phyloP scores from a whole-genome alignment of 2,329 filamentous ascomycete species.

The Acarospora socialis region DNA sequence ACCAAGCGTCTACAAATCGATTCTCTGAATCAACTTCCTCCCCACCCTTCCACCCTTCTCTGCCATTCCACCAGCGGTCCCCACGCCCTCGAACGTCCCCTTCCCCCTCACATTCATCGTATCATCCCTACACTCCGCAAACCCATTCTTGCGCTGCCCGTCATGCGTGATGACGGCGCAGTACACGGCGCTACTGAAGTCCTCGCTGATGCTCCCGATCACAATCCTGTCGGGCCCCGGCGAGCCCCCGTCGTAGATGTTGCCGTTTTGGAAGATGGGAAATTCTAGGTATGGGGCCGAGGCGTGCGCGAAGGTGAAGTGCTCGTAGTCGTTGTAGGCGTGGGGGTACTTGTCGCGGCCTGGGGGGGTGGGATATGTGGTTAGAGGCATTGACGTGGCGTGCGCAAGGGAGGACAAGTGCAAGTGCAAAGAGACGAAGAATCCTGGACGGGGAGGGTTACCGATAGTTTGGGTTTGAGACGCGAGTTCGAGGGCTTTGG shows the following conservation, averaged over 20 bases:
- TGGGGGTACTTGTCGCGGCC: slow-evolving; percentile 21
- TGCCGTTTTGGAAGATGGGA: slow-evolving; percentile 16
- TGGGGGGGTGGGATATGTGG: slow-evolving; percentile 2
- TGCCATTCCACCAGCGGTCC: too few relatives aligned
- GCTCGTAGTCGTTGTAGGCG: slow-evolving; percentile 22
- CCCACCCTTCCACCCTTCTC: neutral
- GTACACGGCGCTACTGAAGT: slow-evolving; percentile 18
- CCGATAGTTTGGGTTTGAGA: slow-evolving; percentile 13
- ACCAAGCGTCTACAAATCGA: neutral
- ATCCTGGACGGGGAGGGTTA: too few relatives aligned
- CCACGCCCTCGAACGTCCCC: neutral
- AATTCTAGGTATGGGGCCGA: slow-evolving; percentile 21
- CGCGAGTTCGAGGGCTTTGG: slow-evolving; percentile 16
- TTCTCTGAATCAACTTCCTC: neutral
- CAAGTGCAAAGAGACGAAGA: too few relatives aligned
- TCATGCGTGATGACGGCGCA: slow-evolving; percentile 21
- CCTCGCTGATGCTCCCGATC: slow-evolving; percentile 18
- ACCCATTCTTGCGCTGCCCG: slow-evolving; percentile 18
- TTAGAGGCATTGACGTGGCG: neutral
- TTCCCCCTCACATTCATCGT: neutral
- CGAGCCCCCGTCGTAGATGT: slow-evolving; percentile 14
- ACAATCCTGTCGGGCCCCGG: slow-evolving; percentile 22
- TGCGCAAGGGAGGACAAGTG: neutral
- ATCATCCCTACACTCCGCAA: slow-evolving; percentile 14
- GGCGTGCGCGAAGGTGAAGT: slow-evolving; percentile 19